These are phyloP conservation scores for Capsicum rhomboideum DNA, from an alignment of 257 asterid species.

Conservation along the genomic window DNA sequence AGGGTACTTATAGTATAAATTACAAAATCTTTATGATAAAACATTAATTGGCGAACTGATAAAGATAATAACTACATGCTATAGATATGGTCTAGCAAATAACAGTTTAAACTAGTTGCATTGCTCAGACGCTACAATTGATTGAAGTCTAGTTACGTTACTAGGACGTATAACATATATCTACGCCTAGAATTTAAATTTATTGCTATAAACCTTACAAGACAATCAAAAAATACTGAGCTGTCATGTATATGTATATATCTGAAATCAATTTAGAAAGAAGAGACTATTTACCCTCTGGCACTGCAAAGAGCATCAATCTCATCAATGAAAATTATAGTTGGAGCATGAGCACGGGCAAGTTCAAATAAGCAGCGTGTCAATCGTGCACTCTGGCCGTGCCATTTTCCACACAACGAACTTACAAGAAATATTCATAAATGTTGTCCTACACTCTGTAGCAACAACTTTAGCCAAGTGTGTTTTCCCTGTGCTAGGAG, in stretches of 20 bases:
- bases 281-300: too few species aligned
- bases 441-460: slow-evolving; percentile 94
- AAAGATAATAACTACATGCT: not conserved
- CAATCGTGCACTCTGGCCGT: slow-evolving; percentile 94
- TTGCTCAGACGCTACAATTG: not conserved
- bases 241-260: too few species aligned
- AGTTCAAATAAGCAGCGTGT: slow-evolving; percentile 91
- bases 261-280: too few species aligned
- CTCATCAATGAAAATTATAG: slow-evolving; percentile 91
- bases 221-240: too few species aligned
- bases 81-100: not conserved
- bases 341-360: slow-evolving; percentile 92
- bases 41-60: too few species aligned
- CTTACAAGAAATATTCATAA: slow-evolving; percentile 91
- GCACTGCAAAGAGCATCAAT: slow-evolving; percentile 18
- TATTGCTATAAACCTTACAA: too few species aligned
- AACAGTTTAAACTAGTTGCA: not conserved
- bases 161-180: not conserved
- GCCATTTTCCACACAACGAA: slow-evolving; percentile 89
- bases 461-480: slow-evolving; percentile 97
- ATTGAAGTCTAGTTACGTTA: not conserved
- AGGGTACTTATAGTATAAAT: too few species aligned
- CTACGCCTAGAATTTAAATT: too few species aligned
- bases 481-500: slow-evolving; percentile 94
- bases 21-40: not conserved